Evolutionary conservation across 352 stramenopile species (phyloP).

Genomic region (Globisporangium cystogenes): DNA sequence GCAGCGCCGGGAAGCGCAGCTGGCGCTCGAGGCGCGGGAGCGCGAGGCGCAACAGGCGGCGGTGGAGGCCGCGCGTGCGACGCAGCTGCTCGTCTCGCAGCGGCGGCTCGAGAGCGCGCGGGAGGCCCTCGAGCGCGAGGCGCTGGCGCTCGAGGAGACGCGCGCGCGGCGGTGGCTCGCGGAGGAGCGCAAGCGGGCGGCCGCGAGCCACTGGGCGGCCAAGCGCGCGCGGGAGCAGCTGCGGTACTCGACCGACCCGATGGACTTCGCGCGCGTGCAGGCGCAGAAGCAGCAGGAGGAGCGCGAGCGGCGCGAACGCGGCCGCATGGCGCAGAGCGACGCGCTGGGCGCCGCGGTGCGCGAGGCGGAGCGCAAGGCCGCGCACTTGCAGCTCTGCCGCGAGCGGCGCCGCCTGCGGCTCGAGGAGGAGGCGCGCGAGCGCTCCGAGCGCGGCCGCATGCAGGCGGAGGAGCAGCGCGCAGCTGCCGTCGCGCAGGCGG

Average conservation of each 20-base stretch:
- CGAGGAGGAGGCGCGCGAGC: constrained; percentile 22
- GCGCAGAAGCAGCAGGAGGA: constrained; percentile 36
- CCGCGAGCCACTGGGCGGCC: constrained; percentile 29
- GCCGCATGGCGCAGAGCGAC: constrained; percentile 41
- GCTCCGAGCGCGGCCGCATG: constrained; percentile 33
- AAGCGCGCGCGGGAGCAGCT: constrained; percentile 44
- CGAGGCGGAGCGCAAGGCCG: constrained; percentile 28
- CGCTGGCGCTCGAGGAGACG: constrained; percentile 39
- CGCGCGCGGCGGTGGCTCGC: constrained; percentile 28
- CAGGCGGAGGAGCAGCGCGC: constrained; percentile 32
- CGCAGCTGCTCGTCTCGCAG: constrained; percentile 18
- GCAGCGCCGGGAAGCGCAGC: constrained; percentile 11
- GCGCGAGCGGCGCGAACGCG: constrained; percentile 41
- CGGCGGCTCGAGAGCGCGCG: constrained; percentile 31
- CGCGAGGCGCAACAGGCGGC: constrained; percentile 8
- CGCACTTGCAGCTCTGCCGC: constrained; percentile 35
- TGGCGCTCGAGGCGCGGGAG: constrained; percentile 3
- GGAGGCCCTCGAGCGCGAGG: constrained; percentile 24
- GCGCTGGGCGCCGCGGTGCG: constrained; percentile 16
- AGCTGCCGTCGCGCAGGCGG: constrained; percentile 5
- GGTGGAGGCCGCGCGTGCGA: constrained; percentile 15
- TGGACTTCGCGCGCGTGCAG: constrained; percentile 43
- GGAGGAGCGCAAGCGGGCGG: constrained; percentile 27
- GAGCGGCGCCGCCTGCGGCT: constrained; percentile 25
- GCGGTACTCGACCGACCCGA: constrained; percentile 45